Conservation (phyloP, 2,329 filamentous ascomycete genomes). For the Xylaria sp. region DNA sequence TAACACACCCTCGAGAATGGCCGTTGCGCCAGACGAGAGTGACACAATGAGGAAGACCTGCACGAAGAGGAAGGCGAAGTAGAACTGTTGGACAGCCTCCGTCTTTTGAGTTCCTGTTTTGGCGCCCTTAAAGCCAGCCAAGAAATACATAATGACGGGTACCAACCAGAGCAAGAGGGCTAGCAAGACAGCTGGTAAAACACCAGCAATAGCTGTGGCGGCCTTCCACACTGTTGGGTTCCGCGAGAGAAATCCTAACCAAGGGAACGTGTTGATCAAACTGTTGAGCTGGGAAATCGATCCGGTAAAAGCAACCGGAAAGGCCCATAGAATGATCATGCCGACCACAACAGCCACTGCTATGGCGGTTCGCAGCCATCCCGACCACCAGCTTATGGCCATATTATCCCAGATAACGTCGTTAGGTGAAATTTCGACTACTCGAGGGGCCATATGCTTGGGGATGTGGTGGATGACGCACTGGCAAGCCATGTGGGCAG, state of each 20-base stretch:
- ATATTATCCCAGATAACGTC: constrained; percentile 98
- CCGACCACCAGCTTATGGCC: constrained; percentile 93
- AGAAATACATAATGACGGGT: constrained; percentile 79
- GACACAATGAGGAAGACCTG: constrained; percentile 95
- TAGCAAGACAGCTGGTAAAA: constrained; percentile 82
- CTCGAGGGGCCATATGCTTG: constrained; percentile 89
- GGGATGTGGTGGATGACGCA: constrained; percentile 90
- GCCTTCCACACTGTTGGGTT: constrained; percentile 71
- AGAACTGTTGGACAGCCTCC: constrained; percentile 89
- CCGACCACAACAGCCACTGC: constrained; percentile 74
- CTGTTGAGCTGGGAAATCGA: constrained; percentile 80
- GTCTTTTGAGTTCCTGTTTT: constrained; percentile 84
- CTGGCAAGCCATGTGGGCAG: constrained; percentile 98
- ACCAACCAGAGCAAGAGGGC: constrained; percentile 82
- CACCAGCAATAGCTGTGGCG: constrained; percentile 77
- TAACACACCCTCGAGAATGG: constrained; percentile 68
- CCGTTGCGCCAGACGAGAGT: constrained; percentile 76
- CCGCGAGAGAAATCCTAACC: constrained; percentile 75
- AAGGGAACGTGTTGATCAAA: constrained; percentile 72
- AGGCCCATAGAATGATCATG: constrained; percentile 89
- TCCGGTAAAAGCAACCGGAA: constrained; percentile 90
- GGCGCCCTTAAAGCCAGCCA: constrained; percentile 79
- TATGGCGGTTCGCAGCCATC: constrained; percentile 76
- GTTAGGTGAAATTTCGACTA: constrained; percentile 91
- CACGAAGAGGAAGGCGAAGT: constrained; percentile 93